These are phyloP conservation scores for Cicer chorassanicum DNA, from an alignment of 306 rosid genomes.

Conservation along the genomic window DNA sequence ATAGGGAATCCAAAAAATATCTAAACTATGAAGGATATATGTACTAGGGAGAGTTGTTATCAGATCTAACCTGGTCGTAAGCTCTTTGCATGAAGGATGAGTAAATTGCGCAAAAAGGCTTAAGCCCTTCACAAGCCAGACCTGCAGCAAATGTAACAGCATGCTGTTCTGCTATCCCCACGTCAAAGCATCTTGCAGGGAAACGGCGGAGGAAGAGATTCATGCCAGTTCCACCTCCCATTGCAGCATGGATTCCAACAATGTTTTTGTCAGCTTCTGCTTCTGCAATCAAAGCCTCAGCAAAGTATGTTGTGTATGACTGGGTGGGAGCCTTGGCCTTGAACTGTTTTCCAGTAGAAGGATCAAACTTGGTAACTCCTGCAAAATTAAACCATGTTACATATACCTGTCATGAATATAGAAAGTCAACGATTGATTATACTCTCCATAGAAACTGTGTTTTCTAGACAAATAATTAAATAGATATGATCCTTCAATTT, in stretches of 20 bases:
- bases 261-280: slow-evolving; percentile 84
- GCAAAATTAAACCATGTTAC: slow-evolving; percentile 45
- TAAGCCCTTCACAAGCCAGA: slow-evolving; percentile 84
- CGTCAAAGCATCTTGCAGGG: slow-evolving; percentile 91
- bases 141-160: slow-evolving; percentile 99
- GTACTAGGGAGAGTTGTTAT: too few species aligned
- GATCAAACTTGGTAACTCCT: slow-evolving; percentile 91
- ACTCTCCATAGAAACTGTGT: neutral
- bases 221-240: slow-evolving; percentile 98
- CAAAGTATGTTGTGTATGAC: slow-evolving; percentile 78
- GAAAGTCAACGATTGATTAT: neutral
- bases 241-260: slow-evolving; percentile 93
- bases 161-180: slow-evolving; percentile 96
- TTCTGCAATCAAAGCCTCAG: slow-evolving; percentile 90
- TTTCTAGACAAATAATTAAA: slow-evolving; percentile 17
- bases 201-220: slow-evolving; percentile 83
- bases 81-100: slow-evolving; percentile 95
- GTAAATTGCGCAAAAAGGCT: slow-evolving; percentile 88
- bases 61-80: slow-evolving; percentile 71
- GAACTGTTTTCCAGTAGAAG: slow-evolving; percentile 85
- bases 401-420: neutral
- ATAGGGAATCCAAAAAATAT: too few species aligned
- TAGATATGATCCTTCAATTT: neutral
- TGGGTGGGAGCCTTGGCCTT: slow-evolving; percentile 64
- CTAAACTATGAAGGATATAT: too few species aligned